Base-by-base conservation (phyloP, 495 filamentous ascomycete species). In the Darksidea phi region DNA sequence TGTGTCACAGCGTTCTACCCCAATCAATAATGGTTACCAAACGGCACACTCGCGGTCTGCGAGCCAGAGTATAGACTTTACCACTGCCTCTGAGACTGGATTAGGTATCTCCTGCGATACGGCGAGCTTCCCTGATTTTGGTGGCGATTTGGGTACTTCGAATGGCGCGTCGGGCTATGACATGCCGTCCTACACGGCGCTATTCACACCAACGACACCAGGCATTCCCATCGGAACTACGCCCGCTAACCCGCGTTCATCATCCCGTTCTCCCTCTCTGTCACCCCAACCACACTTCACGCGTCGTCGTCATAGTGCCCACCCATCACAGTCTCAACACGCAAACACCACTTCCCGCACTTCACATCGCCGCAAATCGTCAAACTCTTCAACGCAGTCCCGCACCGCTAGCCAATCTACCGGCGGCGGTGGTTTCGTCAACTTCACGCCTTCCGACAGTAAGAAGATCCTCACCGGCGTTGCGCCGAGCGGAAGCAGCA, bases 381-480 rank as follows among this genome's bases (percentile, higher is more conserved):
- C 48, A 10, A 62, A 63, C 42, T 32, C 25, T 2, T 50, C 48
- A 2, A 51, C 32, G 15, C 45, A 59, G 21, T 43, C 32, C 13
- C 24, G 17, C n/a, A 25, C 41, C 63, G 8, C 20, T 1, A 24
- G 11, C 56, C 18, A 21, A 26, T 41, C 46, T 18, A 10, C 36
- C 28, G 28, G 38, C 11, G 17, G 42, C 34, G 54, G 87, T 41
- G 85, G 84, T 1, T 98, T 98, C 68, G 89, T 95, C 55, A 97
- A 97, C 72, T 96, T 86, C 75, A 96, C 91, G n/a, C 84, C 91
- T 0, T 70, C 79, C 13, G 95, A 98, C 72, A 86, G 84, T 71
- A 77, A 80, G 36, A 84, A 86, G 70, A 89, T 98, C 20, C 80
- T 98, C 70, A 90, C 83, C 15, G 93, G 93, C 6, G 94, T 98